phyloP scores from a whole-genome alignment of 2,329 filamentous ascomycete genomes.

The Talaromyces sp. region DNA sequence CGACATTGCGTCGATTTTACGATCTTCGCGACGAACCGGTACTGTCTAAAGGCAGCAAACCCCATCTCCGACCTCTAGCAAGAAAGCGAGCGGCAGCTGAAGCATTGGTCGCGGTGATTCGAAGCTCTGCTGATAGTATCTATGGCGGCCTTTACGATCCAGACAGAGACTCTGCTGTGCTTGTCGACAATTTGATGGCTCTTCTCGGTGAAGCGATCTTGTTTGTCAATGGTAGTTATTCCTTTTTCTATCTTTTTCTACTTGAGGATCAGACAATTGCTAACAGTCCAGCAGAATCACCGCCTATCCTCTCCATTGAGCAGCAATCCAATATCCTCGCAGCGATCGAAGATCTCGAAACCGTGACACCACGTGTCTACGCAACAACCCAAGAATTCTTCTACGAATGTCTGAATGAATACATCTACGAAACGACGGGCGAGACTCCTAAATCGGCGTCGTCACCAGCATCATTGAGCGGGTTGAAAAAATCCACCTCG shows the following conservation, averaged over 20 bases:
- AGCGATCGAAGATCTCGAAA: conserved; percentile 73
- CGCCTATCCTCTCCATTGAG: conserved; percentile 58
- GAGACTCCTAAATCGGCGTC: conserved; percentile 5
- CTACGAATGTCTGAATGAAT: conserved; percentile 66
- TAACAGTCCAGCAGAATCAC: conserved; percentile 41
- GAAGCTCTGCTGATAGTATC: conserved; percentile 83
- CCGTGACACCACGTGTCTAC: conserved; percentile 67
- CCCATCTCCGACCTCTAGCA: conserved; percentile 49
- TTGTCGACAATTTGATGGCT: conserved; percentile 78
- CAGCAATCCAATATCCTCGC: conserved; percentile 73
- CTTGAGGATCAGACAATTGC: neutral
- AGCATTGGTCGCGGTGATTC: conserved; percentile 75
- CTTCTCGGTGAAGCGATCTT: conserved; percentile 78
- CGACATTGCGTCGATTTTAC: conserved; percentile 84
- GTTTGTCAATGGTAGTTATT: conserved; percentile 58
- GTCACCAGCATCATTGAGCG: conserved; percentile 54
- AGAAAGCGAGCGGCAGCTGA: conserved; percentile 65
- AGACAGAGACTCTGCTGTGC: conserved; percentile 72
- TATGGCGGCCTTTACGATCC: conserved; percentile 84
- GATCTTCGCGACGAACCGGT: conserved; percentile 72
- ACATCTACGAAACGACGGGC: conserved; percentile 30
- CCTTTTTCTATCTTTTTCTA: conserved; percentile 12
- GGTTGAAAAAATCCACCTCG: conserved; percentile 61
- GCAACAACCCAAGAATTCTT: conserved; percentile 73
- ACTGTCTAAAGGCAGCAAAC: conserved; percentile 31